Conservation (phyloP, 148 eudicot species). For the Fallopia convolvulus region DNA sequence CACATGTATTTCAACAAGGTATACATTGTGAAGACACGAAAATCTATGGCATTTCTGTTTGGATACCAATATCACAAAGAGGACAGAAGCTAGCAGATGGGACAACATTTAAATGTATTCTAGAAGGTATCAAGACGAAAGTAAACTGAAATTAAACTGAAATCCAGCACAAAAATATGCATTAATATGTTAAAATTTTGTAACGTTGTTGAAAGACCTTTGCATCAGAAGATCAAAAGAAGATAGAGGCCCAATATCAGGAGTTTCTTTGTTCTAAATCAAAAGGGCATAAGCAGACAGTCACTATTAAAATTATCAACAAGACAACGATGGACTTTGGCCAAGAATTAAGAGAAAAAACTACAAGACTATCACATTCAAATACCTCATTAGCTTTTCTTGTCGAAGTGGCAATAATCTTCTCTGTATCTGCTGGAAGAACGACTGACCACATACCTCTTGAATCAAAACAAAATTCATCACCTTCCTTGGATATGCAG, state of each 20-base stretch:
- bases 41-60: neutral
- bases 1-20: neutral
- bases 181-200: neutral
- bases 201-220: neutral
- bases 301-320: neutral
- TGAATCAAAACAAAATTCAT: conserved; percentile 64
- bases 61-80: neutral
- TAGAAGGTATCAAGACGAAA: neutral
- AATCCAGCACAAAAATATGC: neutral
- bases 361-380: neutral
- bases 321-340: neutral
- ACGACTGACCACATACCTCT: conserved; percentile 80
- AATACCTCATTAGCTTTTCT: conserved; percentile 74
- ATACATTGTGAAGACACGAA: neutral
- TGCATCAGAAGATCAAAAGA: neutral
- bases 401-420: conserved; percentile 63
- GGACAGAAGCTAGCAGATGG: neutral
- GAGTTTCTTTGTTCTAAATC: neutral
- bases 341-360: neutral
- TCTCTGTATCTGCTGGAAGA: conserved; percentile 77
- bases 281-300: neutral
- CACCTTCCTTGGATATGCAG: conserved; percentile 38
- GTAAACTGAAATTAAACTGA: neutral
- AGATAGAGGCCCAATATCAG: neutral
- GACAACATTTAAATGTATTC: neutral